Evolutionary conservation across 2,329 filamentous ascomycete genomes (phyloP), one percentile per base, ranked within the genome.

Genomic region (Fusarium buharicum): DNA sequence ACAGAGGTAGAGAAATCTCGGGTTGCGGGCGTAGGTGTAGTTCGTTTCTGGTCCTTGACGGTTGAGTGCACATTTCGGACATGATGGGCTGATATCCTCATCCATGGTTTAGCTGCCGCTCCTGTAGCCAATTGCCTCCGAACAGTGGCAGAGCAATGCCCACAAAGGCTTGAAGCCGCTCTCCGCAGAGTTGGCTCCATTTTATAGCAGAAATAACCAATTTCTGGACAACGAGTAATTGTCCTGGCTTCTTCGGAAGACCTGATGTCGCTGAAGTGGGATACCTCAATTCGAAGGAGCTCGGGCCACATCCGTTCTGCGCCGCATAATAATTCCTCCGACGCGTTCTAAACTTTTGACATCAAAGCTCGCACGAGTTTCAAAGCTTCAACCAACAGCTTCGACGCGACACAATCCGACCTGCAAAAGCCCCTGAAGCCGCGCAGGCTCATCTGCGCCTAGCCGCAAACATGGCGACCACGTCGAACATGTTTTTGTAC

Each of bases 401-500:
- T 67, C 59, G 31, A 68, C 72, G 62, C 69, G 67, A 66, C 57
- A 58, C 61, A 65, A 68, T 68, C 64, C 55, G 71, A 72, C 68
- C 59, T 60, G 45, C 54, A 59, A 55, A 66, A 70, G 58, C 66
- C 52, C 51, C 64, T 59, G 66, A 73, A 75, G 78, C 79, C 78
- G 79, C 78, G 79, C 81, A 80, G 81, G 79, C 78, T 79, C 69
- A 73, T 74, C 79, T 81, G 80, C 79, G 79, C 77, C 74, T 73
- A 77, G 72, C 73, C 73, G 77, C 72, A 74, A 84, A 74, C 75
- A 98, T 98, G 95, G 94, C 95, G 82, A 96, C 93, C 76, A 97
- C 94, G 61, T 97, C 93, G 43, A 94, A 94, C 77, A 96, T 97
- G 92, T 97, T 97, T 77, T 89, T 99, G 81, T 99, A 99, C 82